Conservation (phyloP, 768 basidiomycete genomes). For the Pilatotrama ljubarskyi region DNA sequence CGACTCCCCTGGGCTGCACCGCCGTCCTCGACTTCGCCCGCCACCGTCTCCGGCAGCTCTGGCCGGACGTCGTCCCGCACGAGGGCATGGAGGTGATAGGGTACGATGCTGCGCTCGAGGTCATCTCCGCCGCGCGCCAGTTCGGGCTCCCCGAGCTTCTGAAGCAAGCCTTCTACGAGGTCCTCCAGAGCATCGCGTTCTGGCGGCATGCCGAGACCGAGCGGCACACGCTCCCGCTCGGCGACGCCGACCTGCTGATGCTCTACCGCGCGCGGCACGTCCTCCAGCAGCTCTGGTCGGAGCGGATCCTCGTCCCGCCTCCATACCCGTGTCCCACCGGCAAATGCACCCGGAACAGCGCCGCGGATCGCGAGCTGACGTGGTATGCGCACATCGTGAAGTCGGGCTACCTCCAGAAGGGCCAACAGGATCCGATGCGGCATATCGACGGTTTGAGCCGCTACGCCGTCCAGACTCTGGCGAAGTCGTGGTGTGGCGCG, state of each 20-base stretch:
- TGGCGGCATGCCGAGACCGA: neutral
- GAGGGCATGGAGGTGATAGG: neutral
- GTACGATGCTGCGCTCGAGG: neutral
- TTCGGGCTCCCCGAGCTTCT: conserved; percentile 33
- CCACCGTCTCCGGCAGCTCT: neutral
- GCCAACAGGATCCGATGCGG: no score
- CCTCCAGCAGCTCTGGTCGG: neutral
- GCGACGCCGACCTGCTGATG: neutral
- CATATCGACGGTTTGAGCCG: no score
- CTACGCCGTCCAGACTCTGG: no score
- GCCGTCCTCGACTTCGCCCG: neutral
- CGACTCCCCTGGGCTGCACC: neutral
- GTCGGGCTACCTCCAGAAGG: no score
- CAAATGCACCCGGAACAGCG: no score
- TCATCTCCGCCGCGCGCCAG: conserved; percentile 32
- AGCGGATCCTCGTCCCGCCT: no score
- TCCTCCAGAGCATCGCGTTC: conserved; percentile 33
- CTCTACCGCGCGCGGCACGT: neutral
- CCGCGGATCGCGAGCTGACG: no score
- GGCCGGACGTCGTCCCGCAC: neutral
- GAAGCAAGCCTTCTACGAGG: conserved; percentile 42
- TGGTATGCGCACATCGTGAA: no score
- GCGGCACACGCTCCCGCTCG: neutral
- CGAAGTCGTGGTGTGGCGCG: no score
- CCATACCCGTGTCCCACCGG: no score